Conservation (phyloP, 2,329 filamentous ascomycete species). For the Talaromyces rugulosus region DNA sequence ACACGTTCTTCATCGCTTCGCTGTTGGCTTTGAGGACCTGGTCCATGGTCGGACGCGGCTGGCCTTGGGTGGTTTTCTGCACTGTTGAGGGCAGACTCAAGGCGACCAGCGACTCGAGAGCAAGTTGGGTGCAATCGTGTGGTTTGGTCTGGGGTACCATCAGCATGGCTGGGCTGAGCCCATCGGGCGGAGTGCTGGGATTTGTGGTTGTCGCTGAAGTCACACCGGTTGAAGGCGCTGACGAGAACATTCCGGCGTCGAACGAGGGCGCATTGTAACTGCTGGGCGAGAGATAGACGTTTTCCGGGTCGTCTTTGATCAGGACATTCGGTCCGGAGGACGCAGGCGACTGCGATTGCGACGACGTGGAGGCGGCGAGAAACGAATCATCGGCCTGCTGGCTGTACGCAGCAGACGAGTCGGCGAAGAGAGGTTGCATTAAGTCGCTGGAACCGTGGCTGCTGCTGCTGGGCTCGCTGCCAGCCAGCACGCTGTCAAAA, state of each 20-base stretch:
- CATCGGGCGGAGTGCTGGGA: slow-evolving; percentile 7
- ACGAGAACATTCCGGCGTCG: background rate
- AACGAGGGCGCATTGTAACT: slow-evolving; percentile 12
- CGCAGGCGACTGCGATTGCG: slow-evolving; percentile 5
- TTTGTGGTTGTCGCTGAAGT: background rate
- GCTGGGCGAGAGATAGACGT: slow-evolving; percentile 12
- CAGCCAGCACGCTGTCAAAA: slow-evolving; percentile 10
- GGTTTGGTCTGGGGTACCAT: slow-evolving; percentile 3
- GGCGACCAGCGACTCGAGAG: slow-evolving; percentile 10
- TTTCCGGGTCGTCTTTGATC: slow-evolving; percentile 11
- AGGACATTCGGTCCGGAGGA: background rate
- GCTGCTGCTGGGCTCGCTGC: slow-evolving; percentile 2
- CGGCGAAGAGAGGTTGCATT: slow-evolving; percentile 4
- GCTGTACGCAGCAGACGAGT: slow-evolving; percentile 6
- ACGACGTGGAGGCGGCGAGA: background rate
- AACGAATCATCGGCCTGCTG: slow-evolving; percentile 10
- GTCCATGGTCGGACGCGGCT: slow-evolving; percentile 14
- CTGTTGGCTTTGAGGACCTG: slow-evolving; percentile 14
- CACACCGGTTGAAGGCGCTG: slow-evolving; percentile 6
- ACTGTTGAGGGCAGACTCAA: slow-evolving; percentile 11
- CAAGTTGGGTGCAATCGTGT: slow-evolving; percentile 14
- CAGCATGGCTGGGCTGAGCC: slow-evolving; percentile 7
- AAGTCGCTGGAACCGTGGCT: slow-evolving; percentile 2
- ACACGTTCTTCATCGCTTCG: slow-evolving; percentile 12
- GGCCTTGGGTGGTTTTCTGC: slow-evolving; percentile 11